Evolutionary conservation across 2,329 filamentous ascomycete genomes (phyloP).

Genomic region (Colletotrichum cereale): DNA sequence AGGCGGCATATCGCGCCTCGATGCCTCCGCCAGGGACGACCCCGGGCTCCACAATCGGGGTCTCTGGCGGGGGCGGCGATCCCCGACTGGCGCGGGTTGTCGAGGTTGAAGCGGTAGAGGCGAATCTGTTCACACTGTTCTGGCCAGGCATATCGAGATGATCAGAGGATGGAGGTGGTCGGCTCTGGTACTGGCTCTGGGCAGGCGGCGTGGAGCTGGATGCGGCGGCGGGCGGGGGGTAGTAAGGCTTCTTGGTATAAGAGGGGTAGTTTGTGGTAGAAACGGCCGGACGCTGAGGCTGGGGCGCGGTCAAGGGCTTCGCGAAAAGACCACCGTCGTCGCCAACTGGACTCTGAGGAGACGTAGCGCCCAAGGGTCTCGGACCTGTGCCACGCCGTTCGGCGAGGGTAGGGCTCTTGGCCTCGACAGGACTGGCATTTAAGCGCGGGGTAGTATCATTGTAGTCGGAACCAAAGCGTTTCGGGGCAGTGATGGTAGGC

Average conservation of each 20-base stretch:
- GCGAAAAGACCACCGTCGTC: constrained; percentile 87
- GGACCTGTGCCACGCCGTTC: constrained; percentile 86
- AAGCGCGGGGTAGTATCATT: constrained; percentile 68
- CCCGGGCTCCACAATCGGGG: constrained; percentile 81
- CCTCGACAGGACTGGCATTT: constrained; percentile 64
- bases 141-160: constrained; percentile 56
- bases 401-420: constrained; percentile 75
- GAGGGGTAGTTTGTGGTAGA: constrained; percentile 58
- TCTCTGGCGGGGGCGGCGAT: constrained; percentile 95
- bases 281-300: constrained; percentile 53
- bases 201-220: constrained; percentile 39
- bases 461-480: constrained; percentile 59
- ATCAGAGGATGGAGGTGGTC: constrained; percentile 48
- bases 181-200: constrained; percentile 46
- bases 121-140: constrained; percentile 70
- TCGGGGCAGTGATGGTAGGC: constrained; percentile 54
- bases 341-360: constrained; percentile 81
- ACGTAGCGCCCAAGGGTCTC: constrained; percentile 77
- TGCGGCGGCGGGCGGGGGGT: constrained; percentile 64
- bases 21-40: constrained; percentile 82
- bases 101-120: constrained; percentile 90
- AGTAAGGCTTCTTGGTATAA: constrained; percentile 70
- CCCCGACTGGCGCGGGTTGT: constrained; percentile 93
- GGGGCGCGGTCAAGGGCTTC: constrained; percentile 66
- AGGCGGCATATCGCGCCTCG: constrained; percentile 90